Evolutionary conservation across 257 asterid genomes (phyloP), one percentile per base, ranked within the genome.

Genomic region (Solanum pinnatisectum): DNA sequence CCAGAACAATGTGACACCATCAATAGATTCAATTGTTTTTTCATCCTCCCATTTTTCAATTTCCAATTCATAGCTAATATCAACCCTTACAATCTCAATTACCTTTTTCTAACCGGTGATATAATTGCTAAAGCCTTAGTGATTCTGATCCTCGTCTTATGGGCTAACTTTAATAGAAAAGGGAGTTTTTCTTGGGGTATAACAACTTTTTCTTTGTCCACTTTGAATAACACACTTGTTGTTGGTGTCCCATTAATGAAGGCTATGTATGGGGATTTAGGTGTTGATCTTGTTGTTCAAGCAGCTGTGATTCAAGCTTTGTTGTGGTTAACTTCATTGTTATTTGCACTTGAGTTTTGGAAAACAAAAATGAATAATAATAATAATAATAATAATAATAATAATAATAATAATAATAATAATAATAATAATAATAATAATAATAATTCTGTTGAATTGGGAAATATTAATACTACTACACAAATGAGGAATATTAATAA

Each of bases 201-300:
- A 49, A 91, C 93, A 0, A 39, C 86, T 2, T 91, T 91, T 30
- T 91, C 91, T 35, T 59, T 91, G 33, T 83, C 89, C 33, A 76
- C 89, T 46, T 25, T 89, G 39, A 91, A 59, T 68, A 91, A 91
- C 49, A 86, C 90, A 3, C 93, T 91, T 35, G 89, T 91, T 11
- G 91, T 91, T 11, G 93, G 93, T 3, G 92, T 91, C n/a, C 93
- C 93, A 10, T 73, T 91, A 6, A 68, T 89, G 70, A 35, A 56
- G 30, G 93, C 93, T 42, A 91, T 91, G 93, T 91, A 91, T 52
- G 93, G 92, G 3, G 59, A 68, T 3, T 1, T 81, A 27, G 93
- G 90, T 8, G 87, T 30, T 20, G 90, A 91, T 40, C 87, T 91
- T 40, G 92, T 91, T 18, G 78, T 91, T 23, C 93, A 91, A 27